Conservation (phyloP, 345 rosid genomes). For the sweet orange (Citrus sinensis) region DVS_A1.0 CM039164.1:1192001-1192500, state of each 20-base stretch:
- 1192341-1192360: background rate
- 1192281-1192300: background rate
- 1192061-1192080: background rate
- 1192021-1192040: background rate
- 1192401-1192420: background rate
- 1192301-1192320: slow-evolving; percentile 17
- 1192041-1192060: background rate
- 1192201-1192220: background rate
- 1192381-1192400: background rate
- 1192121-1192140: slow-evolving; percentile 32
- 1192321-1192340: slow-evolving; percentile 1
- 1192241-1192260: background rate
- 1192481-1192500: background rate
- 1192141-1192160: slow-evolving; percentile 20
- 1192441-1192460: background rate
- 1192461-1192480: background rate
- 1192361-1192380: background rate
- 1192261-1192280: background rate
- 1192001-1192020: background rate
- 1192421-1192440: background rate
- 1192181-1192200: slow-evolving; percentile 35
- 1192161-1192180: slow-evolving; percentile 15
- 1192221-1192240: slow-evolving; percentile 5
- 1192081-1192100: background rate
- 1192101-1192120: slow-evolving; percentile 18